Percentiles rank a stretch among this genome's conserved stretches.
Evolutionary conservation across 2,329 filamentous ascomycete species (phyloP).

Genomic region (Didymosphaeria variabile): DNA sequence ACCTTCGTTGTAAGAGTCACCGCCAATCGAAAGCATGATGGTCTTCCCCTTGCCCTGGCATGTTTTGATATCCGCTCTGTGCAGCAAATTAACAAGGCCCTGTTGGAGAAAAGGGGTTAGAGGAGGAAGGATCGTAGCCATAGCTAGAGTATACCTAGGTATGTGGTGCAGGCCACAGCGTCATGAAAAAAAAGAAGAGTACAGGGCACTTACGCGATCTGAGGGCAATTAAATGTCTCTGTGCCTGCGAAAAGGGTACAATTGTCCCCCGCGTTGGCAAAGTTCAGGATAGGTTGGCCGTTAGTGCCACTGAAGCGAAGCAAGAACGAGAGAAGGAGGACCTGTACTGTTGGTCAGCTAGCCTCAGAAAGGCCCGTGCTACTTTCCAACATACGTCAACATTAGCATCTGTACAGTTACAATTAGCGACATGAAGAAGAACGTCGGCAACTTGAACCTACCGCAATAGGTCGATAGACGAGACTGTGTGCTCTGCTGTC

Average conservation of each 20-base stretch:
- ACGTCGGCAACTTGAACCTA: not conserved
- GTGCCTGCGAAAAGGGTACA: conserved; percentile 69
- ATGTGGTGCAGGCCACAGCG: not conserved
- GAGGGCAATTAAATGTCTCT: conserved; percentile 66
- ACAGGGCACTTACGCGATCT: conserved; percentile 67
- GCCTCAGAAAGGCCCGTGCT: too few relatives aligned
- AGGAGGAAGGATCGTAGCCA: not conserved
- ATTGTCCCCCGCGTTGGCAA: conserved; percentile 69
- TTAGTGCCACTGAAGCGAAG: conserved; percentile 63
- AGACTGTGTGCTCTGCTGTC: conserved; percentile 22
- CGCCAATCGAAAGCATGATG: conserved; percentile 76
- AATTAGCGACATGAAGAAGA: conserved; percentile 58
- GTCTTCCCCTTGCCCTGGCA: conserved; percentile 74
- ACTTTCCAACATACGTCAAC: conserved; percentile 47
- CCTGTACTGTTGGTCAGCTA: conserved; percentile 30
- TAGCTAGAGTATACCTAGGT: not conserved
- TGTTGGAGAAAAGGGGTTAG: not conserved
- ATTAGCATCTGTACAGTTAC: conserved; percentile 55
- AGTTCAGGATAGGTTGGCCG: conserved; percentile 65
- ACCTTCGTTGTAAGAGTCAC: conserved; percentile 74
- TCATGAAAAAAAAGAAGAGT: not conserved
- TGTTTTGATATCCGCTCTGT: conserved; percentile 57
- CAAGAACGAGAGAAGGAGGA: conserved; percentile 72
- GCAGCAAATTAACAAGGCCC: not conserved
- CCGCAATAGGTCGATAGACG: conserved; percentile 29